A percentile compares a stretch with the other conserved stretches of the same genome.
These are phyloP conservation scores for Hippophae tibetana DNA, from an alignment of 306 rosid genomes.

Conservation along the genomic window DNA sequence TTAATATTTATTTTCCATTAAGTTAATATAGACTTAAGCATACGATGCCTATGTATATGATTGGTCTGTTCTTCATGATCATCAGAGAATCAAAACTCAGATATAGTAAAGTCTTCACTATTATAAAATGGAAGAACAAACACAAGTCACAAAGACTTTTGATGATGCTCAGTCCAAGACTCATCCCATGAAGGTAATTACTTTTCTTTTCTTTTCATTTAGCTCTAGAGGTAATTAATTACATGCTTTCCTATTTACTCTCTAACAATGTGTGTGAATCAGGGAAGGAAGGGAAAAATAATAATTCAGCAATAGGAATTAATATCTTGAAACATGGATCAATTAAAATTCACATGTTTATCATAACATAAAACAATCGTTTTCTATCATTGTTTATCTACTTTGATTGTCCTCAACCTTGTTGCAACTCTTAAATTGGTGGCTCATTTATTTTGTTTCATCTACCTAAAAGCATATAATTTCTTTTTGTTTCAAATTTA, in stretches of 20 bases:
- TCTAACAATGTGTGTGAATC: neutral
- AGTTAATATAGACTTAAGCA: no score
- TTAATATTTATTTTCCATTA: no score
- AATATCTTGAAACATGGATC: no score
- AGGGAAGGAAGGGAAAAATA: no score
- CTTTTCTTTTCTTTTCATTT: neutral
- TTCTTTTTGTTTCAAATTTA: neutral
- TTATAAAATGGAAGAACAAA: constrained; percentile 55
- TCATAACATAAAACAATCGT: no score
- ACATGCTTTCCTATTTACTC: neutral
- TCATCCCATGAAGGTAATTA: constrained; percentile 44
- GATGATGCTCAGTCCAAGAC: constrained; percentile 34
- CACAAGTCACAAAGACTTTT: constrained; percentile 38
- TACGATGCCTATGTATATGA: no score
- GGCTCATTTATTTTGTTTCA: neutral
- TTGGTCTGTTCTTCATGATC: no score
- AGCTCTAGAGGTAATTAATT: neutral
- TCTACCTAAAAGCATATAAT: no score
- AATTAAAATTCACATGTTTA: no score
- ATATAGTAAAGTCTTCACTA: constrained; percentile 7
- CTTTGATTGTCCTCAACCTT: no score
- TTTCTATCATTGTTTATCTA: no score
- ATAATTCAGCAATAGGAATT: no score
- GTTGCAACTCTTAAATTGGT: neutral
- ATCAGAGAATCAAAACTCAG: constrained; percentile 17